Percentiles rank a stretch among this genome's conserved stretches.
Evolutionary conservation across 2,329 filamentous ascomycete genomes (phyloP).

Genomic region (Diaporthe helianthi): DNA sequence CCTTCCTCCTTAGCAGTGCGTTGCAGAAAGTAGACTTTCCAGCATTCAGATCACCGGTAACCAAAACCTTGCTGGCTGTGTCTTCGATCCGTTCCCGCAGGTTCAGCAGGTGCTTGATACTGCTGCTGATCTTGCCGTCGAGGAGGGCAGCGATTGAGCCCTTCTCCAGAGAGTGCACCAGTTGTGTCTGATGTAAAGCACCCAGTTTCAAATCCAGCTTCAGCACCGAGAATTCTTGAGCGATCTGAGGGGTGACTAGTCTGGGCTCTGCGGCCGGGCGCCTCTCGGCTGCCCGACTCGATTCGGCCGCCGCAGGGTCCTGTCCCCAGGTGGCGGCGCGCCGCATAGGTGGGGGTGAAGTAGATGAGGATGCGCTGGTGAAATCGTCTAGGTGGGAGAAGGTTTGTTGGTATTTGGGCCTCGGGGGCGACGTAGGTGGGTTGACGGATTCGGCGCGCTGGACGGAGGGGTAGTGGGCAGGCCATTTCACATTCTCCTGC

Average conservation of each 20-base stretch:
- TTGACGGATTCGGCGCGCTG: slow-evolving; percentile 62
- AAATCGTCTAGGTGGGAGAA: slow-evolving; percentile 64
- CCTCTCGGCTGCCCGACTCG: slow-evolving; percentile 73
- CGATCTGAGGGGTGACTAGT: slow-evolving; percentile 88
- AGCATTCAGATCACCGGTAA: slow-evolving; percentile 95
- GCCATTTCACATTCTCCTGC: slow-evolving; percentile 90
- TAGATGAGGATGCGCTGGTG: slow-evolving; percentile 43
- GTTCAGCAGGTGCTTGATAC: slow-evolving; percentile 86
- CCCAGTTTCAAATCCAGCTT: slow-evolving; percentile 95
- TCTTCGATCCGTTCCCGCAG: slow-evolving; percentile 95
- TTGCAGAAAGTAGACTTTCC: slow-evolving; percentile 99
- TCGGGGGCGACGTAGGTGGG: slow-evolving; percentile 56
- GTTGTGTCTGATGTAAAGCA: slow-evolving; percentile 81
- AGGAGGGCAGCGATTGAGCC: slow-evolving; percentile 86
- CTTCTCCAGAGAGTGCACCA: slow-evolving; percentile 95
- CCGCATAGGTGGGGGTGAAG: slow-evolving; percentile 50
- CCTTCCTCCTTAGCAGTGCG: slow-evolving; percentile 88
- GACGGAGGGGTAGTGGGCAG: slow-evolving; percentile 91
- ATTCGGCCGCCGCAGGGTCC: slow-evolving; percentile 68
- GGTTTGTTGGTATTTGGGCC: slow-evolving; percentile 69
- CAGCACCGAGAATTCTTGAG: slow-evolving; percentile 93
- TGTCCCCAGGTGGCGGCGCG: slow-evolving; percentile 78
- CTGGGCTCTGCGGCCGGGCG: slow-evolving; percentile 74
- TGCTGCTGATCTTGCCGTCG: slow-evolving; percentile 93
- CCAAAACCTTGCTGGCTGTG: slow-evolving; percentile 93